Evolutionary conservation across 148 eudicot genomes (phyloP), one percentile per base, ranked within the genome.

Genomic region (Cornus kousa): DNA sequence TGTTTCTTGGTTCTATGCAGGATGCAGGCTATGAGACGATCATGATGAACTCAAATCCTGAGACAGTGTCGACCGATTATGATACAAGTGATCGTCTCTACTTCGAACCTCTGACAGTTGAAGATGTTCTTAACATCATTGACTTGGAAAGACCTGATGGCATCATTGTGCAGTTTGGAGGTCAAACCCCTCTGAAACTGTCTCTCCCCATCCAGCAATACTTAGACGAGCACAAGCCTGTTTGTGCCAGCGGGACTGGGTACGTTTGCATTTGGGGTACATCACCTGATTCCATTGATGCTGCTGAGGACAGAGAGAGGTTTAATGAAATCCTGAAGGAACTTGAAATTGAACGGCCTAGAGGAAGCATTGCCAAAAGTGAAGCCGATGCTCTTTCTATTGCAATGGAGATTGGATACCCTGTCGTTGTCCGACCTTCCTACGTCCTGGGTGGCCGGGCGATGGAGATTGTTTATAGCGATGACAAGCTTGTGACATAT

Each of bases 21-120:
- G 75, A 74, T 79, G 98, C 97, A 81, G 99, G 99, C 83, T 97
- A 86, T 70, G 98, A 97, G 83, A 94, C 99, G 37, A 97, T 97
- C 82, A 97, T 97, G 99, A 97, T 97, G 99, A 97, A 97, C 81
- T 94, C 98, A 70, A 94, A 97, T 83, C 99, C 99, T 7, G 99
- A 97, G 83, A 94, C 99, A n/a, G 99, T 96, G 31, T 97, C 98
- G 43, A 97, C 99, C 23, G 99, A 97, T 80, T 97, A 94, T 57
- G 99, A 97, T 85, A 94, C 99, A 35, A 97, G 99, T 81, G 98
- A 97, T 68, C 86, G 99, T 14, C 95, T 97, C 13, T 97, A 97
- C 85, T 97, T 94, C 81, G 99, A 94, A 84, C 98, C 98, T 70
- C 91, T 97, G 32, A 97, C 99, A 65, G 90, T 90, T n/a, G 99